Conservation (phyloP, 768 basidiomycete genomes). For the Lepiota venenata region DNA sequence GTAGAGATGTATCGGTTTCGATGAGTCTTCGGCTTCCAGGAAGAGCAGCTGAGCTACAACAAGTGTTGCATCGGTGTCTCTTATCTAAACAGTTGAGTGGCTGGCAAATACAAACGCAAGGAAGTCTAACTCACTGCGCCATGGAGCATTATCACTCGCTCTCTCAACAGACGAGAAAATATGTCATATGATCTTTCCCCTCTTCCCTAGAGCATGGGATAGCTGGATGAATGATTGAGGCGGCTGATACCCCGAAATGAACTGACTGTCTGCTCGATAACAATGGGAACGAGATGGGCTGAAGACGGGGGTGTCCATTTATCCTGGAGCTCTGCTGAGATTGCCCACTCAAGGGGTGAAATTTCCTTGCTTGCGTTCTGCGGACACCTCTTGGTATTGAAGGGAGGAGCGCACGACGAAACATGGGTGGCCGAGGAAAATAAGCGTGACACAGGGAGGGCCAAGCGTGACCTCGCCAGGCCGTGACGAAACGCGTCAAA, state of each 20-base stretch:
- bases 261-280: constrained; percentile 87
- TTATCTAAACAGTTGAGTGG: constrained; percentile 53
- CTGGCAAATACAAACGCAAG: neutral
- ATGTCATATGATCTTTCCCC: constrained; percentile 94
- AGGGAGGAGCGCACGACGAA: constrained; percentile 19
- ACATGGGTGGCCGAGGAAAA: constrained; percentile 6
- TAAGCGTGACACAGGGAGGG: neutral
- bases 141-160: constrained; percentile 94
- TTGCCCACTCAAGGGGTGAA: constrained; percentile 51
- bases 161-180: constrained; percentile 88
- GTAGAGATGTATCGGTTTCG: constrained; percentile 93
- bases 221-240: constrained; percentile 6
- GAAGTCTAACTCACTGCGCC: constrained; percentile 66
- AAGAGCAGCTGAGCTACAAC: constrained; percentile 92
- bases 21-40: constrained; percentile 92
- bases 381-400: constrained; percentile 10
- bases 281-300: constrained; percentile 80
- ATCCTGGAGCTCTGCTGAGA: constrained; percentile 28
- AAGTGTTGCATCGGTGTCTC: constrained; percentile 85
- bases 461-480: constrained; percentile 12
- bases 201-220: constrained; percentile 51
- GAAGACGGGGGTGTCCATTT: constrained; percentile 40
- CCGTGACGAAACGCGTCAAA: constrained; percentile 38
- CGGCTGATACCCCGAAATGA: neutral
- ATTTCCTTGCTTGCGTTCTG: constrained; percentile 30